Percentiles rank a stretch among this genome's conserved stretches.
These are phyloP conservation scores for Styphnolobium japonicum DNA, from an alignment of 306 rosid species.

Conservation along the genomic window DNA sequence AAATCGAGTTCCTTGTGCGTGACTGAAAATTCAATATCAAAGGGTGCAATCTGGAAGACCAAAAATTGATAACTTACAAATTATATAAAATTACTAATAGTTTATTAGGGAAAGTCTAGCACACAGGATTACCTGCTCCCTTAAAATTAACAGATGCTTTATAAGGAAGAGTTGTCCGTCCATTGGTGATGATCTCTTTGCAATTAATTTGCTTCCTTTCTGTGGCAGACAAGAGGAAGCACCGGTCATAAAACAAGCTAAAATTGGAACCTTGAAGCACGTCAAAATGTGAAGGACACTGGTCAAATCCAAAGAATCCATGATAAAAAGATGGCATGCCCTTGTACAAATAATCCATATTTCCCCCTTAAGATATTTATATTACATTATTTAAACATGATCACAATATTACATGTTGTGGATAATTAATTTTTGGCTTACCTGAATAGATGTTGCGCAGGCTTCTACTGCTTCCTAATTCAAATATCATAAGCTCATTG, in stretches of 20 bases:
- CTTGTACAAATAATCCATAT: neutral
- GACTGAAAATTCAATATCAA: conserved; percentile 88
- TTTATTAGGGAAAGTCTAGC: conserved; percentile 4
- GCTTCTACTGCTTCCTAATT: conserved; percentile 95
- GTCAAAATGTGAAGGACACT: neutral
- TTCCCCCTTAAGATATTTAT: neutral
- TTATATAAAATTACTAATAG: conserved; percentile 10
- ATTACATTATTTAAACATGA: conserved; percentile 15
- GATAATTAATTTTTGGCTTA: conserved; percentile 16
- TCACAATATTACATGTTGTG: neutral
- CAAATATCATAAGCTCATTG: conserved; percentile 12
- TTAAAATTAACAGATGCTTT: conserved; percentile 88
- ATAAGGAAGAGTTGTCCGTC: conserved; percentile 97
- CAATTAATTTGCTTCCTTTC: conserved; percentile 92
- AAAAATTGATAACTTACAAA: conserved; percentile 18
- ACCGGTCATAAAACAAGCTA: conserved; percentile 26
- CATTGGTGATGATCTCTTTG: conserved; percentile 87
- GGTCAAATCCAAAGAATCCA: conserved; percentile 12
- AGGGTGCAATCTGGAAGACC: conserved; percentile 82
- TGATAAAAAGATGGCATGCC: neutral
- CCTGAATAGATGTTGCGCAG: conserved; percentile 89
- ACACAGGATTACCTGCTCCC: conserved; percentile 79
- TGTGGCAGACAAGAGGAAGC: conserved; percentile 42
- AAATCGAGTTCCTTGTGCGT: conserved; percentile 99
- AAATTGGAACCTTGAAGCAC: conserved; percentile 14